Conservation (phyloP, 345 rosid genomes). For the Streptanthus diversifolius region DNA sequence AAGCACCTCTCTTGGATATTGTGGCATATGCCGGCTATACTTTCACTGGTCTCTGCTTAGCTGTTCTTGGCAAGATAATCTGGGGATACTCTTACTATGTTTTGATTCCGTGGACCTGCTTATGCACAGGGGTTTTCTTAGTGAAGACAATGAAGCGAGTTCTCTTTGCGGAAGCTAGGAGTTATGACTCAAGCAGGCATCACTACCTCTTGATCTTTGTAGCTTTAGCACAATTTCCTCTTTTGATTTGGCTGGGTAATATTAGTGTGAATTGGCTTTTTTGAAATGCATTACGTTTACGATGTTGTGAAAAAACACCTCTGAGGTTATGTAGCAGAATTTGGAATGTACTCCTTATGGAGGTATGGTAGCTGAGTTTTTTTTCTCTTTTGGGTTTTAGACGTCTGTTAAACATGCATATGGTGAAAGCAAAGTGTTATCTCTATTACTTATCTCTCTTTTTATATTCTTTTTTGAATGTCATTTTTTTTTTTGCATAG, state of each 20-base stretch:
- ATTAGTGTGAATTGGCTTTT: slow-evolving; percentile 85
- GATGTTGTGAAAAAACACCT: slow-evolving; percentile 31
- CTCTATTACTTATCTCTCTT: slow-evolving; percentile 9
- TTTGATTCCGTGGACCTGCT: slow-evolving; percentile 77
- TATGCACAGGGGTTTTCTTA: slow-evolving; percentile 83
- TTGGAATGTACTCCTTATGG: slow-evolving; percentile 10
- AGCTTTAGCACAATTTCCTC: slow-evolving; percentile 84
- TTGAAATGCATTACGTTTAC: slow-evolving; percentile 27
- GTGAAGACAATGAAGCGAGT: slow-evolving; percentile 98
- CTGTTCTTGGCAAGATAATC: slow-evolving; percentile 69
- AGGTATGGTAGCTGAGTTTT: slow-evolving; percentile 14
- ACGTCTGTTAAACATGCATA: slow-evolving; percentile 15
- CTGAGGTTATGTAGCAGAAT: slow-evolving; percentile 31
- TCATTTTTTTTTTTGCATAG: background rate
- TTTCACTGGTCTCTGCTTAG: slow-evolving; percentile 69
- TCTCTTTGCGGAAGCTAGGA: slow-evolving; percentile 85
- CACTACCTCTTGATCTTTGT: slow-evolving; percentile 82
- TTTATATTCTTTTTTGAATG: background rate
- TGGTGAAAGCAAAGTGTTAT: slow-evolving; percentile 20
- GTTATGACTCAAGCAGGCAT: slow-evolving; percentile 82
- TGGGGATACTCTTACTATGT: slow-evolving; percentile 69
- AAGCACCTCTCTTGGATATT: slow-evolving; percentile 86
- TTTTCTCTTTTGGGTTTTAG: background rate
- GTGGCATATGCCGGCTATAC: slow-evolving; percentile 88
- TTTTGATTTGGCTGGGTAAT: slow-evolving; percentile 91